A percentile compares a stretch with the other conserved stretches of the same genome.
These are phyloP conservation scores for Neurospora sp. DNA, from an alignment of 2,329 filamentous ascomycete species.

Conservation along the genomic window DNA sequence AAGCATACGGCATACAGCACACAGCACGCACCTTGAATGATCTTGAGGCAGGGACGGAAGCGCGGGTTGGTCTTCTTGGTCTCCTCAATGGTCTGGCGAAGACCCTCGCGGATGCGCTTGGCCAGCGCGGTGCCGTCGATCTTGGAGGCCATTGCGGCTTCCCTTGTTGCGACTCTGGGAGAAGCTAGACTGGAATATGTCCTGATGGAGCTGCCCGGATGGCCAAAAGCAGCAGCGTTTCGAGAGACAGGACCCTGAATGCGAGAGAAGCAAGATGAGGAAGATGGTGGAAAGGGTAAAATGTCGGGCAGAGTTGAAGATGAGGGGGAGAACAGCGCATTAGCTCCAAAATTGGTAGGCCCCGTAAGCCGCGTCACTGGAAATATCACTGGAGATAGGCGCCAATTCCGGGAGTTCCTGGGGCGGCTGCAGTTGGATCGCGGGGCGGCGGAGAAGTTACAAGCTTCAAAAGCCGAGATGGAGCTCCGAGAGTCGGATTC, in stretches of 20 bases:
- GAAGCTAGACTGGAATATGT: constrained; percentile 37
- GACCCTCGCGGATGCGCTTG: constrained; percentile 74
- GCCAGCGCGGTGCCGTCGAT: constrained; percentile 96
- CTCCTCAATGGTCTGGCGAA: constrained; percentile 71
- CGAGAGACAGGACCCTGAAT: neutral
- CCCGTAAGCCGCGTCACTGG: neutral
- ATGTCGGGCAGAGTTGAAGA: neutral
- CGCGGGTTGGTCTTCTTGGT: constrained; percentile 76
- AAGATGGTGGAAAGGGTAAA: neutral
- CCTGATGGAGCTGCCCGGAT: constrained; percentile 11
- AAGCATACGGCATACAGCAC: constrained; percentile 12
- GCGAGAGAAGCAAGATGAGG: neutral
- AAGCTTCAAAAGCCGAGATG: constrained; percentile 9
- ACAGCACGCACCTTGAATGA: constrained; percentile 71
- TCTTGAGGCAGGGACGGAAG: constrained; percentile 83
- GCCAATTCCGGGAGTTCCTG: neutral
- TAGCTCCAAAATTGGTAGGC: neutral
- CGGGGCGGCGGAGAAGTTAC: constrained; percentile 13
- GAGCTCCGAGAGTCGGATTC: constrained; percentile 10
- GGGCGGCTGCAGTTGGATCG: constrained; percentile 7
- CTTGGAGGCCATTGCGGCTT: constrained; percentile 71
- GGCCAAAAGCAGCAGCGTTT: neutral
- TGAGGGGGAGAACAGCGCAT: constrained; percentile 2
- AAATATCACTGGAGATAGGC: neutral
- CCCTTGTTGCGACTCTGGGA: constrained; percentile 22